phyloP scores from a whole-genome alignment of 148 eudicot species.

The Rhododendron vialii region DNA sequence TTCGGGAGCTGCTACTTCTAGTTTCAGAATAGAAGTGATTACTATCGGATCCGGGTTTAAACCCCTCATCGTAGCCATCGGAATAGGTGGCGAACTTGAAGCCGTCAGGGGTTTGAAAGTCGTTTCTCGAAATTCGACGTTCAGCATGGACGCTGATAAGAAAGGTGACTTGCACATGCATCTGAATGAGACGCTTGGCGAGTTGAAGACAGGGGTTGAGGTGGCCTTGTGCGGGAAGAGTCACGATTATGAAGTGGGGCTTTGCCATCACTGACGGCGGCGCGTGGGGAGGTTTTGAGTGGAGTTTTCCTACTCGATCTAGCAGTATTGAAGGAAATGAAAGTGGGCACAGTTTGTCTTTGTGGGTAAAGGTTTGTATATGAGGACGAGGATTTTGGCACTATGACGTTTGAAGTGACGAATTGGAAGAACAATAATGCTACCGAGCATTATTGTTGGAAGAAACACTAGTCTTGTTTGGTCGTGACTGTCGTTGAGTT shows the following conservation, averaged over 20 bases:
- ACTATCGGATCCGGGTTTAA: conserved; percentile 5
- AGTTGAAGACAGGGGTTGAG: conserved; percentile 53
- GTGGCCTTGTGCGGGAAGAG: conserved; percentile 46
- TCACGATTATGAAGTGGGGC: conserved; percentile 31
- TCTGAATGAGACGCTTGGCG: conserved; percentile 35
- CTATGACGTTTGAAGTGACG: neutral
- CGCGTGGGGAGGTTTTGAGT: neutral
- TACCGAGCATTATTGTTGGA: too few species aligned
- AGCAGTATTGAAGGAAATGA: neutral
- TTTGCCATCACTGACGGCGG: neutral
- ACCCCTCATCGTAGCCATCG: conserved; percentile 47
- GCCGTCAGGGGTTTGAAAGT: conserved; percentile 12
- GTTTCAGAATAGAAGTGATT: conserved; percentile 14
- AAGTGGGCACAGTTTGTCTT: neutral
- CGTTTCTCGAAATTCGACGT: neutral
- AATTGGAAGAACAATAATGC: too few species aligned
- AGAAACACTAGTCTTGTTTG: too few species aligned
- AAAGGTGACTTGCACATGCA: conserved; percentile 32
- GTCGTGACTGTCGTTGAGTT: too few species aligned
- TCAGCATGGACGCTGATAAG: conserved; percentile 27
- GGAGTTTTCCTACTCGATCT: neutral
- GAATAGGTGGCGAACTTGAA: conserved; percentile 36
- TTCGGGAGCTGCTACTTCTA: conserved; percentile 19
- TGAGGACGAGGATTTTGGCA: neutral
- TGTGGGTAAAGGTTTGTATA: neutral